Evolutionary conservation across 352 stramenopile genomes (phyloP).

Genomic region (Peronospora farinosa): DNA sequence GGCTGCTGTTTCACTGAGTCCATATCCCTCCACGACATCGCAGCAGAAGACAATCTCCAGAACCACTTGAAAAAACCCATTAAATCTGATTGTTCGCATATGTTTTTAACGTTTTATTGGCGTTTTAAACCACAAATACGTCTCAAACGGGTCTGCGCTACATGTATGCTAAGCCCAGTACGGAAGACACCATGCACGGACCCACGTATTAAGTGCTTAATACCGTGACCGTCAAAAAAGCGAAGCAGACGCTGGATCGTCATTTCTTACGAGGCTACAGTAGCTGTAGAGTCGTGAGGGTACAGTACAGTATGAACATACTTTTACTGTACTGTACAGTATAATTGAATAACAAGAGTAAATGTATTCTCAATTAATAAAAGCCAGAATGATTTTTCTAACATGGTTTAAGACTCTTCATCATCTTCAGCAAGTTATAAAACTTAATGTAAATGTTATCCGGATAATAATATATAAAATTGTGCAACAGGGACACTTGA

Average conservation of each 20-base stretch:
- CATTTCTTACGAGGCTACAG: slow-evolving; percentile 36
- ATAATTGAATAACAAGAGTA: too few species aligned
- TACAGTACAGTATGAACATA: too few species aligned
- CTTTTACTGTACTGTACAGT: too few species aligned
- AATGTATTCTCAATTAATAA: too few species aligned
- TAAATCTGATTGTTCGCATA: slow-evolving; percentile 69
- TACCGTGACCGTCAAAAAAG: slow-evolving; percentile 24
- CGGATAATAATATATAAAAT: too few species aligned
- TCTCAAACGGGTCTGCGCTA: slow-evolving; percentile 37
- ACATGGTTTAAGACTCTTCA: too few species aligned
- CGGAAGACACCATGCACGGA: slow-evolving; percentile 32
- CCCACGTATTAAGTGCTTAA: slow-evolving; percentile 34
- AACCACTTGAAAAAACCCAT: slow-evolving; percentile 47
- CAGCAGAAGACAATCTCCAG: slow-evolving; percentile 91
- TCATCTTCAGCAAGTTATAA: too few species aligned
- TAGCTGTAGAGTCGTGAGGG: slow-evolving; percentile 8
- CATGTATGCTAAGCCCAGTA: slow-evolving; percentile 33
- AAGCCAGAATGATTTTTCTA: too few species aligned
- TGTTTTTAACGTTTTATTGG: slow-evolving; percentile 46
- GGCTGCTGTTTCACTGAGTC: slow-evolving; percentile 91
- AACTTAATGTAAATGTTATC: too few species aligned
- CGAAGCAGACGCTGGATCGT: slow-evolving; percentile 41
- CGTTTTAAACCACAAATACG: slow-evolving; percentile 30
- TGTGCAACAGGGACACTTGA: too few species aligned
- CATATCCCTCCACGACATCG: slow-evolving; percentile 92